Evolutionary conservation across 495 filamentous ascomycete species (phyloP).

Genomic region (Xylaria acuta): DNA sequence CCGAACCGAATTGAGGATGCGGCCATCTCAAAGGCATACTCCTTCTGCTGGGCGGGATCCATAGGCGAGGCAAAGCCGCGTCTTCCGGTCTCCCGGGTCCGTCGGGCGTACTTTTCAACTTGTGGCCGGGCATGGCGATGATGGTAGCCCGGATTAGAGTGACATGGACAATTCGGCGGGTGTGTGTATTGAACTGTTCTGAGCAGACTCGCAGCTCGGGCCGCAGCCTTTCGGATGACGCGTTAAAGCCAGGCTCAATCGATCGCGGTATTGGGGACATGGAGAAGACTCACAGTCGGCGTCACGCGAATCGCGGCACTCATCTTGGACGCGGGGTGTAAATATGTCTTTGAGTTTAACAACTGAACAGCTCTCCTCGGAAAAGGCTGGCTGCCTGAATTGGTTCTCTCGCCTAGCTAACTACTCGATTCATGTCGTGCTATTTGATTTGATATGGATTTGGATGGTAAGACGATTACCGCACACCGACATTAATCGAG

Average conservation of each 20-base stretch:
- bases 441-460: neutral
- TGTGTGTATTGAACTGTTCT: conserved; percentile 89
- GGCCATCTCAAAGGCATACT: conserved; percentile 99
- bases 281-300: conserved; percentile 49
- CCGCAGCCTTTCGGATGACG: conserved; percentile 64
- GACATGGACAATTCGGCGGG: conserved; percentile 90
- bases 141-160: conserved; percentile 80
- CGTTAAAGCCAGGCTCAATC: conserved; percentile 1
- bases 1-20: conserved; percentile 94
- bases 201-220: conserved; percentile 79
- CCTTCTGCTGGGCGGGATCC: conserved; percentile 76
- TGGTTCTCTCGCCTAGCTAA: neutral
- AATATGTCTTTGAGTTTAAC: neutral
- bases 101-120: conserved; percentile 60
- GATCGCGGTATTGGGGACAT: neutral
- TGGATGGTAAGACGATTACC: neutral
- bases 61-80: conserved; percentile 72
- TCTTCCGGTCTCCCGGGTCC: conserved; percentile 53
- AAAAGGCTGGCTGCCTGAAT: neutral
- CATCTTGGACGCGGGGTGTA: conserved; percentile 41
- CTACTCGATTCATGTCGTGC: neutral
- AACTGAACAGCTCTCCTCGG: neutral
- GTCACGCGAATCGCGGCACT: conserved; percentile 64
- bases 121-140: conserved; percentile 63
- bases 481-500: neutral